Evolutionary conservation across 345 rosid species (phyloP).

Genomic region (Aurinia saxatilis): DNA sequence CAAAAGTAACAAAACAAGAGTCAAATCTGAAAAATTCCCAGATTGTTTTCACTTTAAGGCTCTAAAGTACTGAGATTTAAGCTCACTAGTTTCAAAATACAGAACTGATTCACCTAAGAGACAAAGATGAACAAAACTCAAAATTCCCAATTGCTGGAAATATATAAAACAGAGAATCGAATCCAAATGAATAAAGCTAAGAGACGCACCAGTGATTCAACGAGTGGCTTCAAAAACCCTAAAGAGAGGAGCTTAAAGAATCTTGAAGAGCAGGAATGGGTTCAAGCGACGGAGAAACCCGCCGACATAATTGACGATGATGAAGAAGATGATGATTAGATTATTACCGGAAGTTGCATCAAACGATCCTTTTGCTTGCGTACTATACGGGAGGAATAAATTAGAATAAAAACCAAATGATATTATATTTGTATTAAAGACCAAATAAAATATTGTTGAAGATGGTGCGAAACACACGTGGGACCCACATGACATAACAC

Average conservation of each 20-base stretch:
- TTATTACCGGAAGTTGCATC: conserved; percentile 15
- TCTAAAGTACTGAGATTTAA: neutral
- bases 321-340: neutral
- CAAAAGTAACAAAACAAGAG: conserved; percentile 24
- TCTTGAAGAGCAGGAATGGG: neutral
- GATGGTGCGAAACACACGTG: conserved; percentile 11
- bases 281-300: conserved; percentile 15
- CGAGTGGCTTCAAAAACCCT: neutral
- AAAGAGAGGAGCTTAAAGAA: neutral
- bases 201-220: neutral
- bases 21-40: neutral
- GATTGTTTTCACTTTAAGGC: too few relatives aligned
- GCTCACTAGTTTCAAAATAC: neutral
- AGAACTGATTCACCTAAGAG: neutral
- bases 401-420: neutral
- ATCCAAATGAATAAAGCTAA: neutral
- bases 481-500: conserved; percentile 18
- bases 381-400: neutral
- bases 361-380: neutral
- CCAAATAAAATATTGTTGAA: too few relatives aligned
- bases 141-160: neutral
- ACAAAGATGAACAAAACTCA: neutral
- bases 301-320: conserved; percentile 16
- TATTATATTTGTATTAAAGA: neutral
- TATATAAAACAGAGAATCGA: conserved; percentile 6